Evolutionary conservation across 805 yeast genomes (phyloP).

Genomic region (Pichia deserticola): DNA sequence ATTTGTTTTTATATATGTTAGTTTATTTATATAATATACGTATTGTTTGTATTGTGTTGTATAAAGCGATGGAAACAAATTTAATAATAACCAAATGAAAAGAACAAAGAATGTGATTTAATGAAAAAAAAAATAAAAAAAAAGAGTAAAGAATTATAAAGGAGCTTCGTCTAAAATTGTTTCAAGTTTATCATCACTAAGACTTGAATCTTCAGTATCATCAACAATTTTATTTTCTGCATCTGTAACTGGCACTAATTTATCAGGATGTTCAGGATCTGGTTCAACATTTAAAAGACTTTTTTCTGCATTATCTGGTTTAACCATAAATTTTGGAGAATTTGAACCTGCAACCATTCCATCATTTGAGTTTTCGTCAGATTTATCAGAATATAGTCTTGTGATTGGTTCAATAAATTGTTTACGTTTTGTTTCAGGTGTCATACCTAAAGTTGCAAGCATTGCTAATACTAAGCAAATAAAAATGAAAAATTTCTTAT

Average conservation of each 20-base stretch:
- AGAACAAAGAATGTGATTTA: too few species aligned
- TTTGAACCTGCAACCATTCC: neutral
- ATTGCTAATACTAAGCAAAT: slow-evolving; percentile 5
- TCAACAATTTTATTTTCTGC: neutral
- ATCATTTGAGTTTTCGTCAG: neutral
- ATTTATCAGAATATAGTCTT: neutral
- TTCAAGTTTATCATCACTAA: slow-evolving; percentile 1
- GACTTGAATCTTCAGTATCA: neutral
- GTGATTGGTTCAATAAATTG: neutral
- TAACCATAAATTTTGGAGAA: slow-evolving; percentile 4
- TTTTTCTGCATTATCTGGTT: slow-evolving; percentile 2
- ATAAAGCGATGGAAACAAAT: neutral
- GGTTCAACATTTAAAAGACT: neutral
- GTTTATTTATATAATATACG: too few species aligned
- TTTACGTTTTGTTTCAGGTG: slow-evolving; percentile 6
- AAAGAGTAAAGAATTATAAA: neutral
- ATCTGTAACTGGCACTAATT: slow-evolving; percentile 4
- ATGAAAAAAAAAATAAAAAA: neutral
- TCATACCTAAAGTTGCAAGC: slow-evolving; percentile 9
- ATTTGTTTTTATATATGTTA: neutral
- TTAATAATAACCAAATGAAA: neutral
- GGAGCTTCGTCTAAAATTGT: slow-evolving; percentile 4
- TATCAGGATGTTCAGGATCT: neutral
- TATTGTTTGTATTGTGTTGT: neutral
- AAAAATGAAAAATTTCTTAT: slow-evolving; percentile 4